Evolutionary conservation across 306 rosid genomes (phyloP).

Genomic region (Amphicarpaea edgeworthii): DNA sequence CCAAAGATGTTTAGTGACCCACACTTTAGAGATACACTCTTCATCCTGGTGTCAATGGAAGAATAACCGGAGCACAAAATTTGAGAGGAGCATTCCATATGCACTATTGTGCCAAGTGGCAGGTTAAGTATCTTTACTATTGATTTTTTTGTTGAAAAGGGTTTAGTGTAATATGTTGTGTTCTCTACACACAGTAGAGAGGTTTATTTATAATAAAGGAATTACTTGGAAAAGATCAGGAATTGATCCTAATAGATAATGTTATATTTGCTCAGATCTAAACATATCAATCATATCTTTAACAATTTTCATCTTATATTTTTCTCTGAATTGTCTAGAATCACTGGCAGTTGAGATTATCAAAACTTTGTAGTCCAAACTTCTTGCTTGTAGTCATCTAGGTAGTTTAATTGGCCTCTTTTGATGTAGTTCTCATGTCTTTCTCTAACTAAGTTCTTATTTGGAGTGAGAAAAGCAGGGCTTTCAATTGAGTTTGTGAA

Average conservation of each 20-base stretch:
- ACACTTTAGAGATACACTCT: conserved; percentile 85
- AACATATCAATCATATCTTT: too few relatives aligned
- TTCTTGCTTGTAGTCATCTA: conserved; percentile 21
- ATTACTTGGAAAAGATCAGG: too few relatives aligned
- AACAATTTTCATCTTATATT: conserved; percentile 22
- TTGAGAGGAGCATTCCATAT: conserved; percentile 84
- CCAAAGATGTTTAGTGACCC: conserved; percentile 84
- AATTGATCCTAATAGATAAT: too few relatives aligned
- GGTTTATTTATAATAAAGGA: too few relatives aligned
- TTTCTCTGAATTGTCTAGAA: conserved; percentile 30
- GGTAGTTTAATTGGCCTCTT: conserved; percentile 19
- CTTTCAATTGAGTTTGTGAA: conserved; percentile 8
- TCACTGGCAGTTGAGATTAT: conserved; percentile 33
- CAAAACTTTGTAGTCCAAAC: conserved; percentile 31
- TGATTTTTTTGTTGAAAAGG: too few relatives aligned
- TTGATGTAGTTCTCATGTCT: conserved; percentile 3
- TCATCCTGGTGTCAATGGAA: conserved; percentile 82
- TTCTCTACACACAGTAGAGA: too few relatives aligned
- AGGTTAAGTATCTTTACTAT: conserved; percentile 61
- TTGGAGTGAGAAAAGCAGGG: conserved; percentile 2
- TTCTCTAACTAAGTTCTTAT: neutral
- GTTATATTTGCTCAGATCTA: too few relatives aligned
- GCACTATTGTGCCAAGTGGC: conserved; percentile 90
- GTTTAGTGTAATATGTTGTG: too few relatives aligned
- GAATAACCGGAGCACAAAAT: conserved; percentile 69